Base-by-base conservation (phyloP, 768 basidiomycete genomes). In the Agaricus bisporus region DNA sequence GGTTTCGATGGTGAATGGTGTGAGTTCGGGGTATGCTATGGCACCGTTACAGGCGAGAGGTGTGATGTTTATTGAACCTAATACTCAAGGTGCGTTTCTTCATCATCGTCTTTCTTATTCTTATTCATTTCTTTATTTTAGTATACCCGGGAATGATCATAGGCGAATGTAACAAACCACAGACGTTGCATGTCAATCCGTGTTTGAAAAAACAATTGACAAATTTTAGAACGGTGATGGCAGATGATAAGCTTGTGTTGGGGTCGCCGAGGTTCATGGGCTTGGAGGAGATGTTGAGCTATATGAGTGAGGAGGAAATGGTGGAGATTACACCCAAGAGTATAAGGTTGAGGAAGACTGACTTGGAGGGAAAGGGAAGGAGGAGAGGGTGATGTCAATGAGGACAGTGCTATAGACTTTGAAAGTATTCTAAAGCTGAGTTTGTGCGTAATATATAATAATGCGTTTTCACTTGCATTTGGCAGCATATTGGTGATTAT, bases 141-240 rank as follows among this genome's bases (percentile, higher is more conserved):
- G 77, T 78, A 20, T 78, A 78, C 61, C 70, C 75, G 2, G 76
- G 76, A 12, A 77, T 78, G 77, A 73, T 79, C 38, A 73, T 79
- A 48, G 77, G 77, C 50, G 77, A 77, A 66, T 72, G 73, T 14
- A 72, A 70, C 12, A 77, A 77, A 61, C 48, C 72, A 3, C 67
- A 72, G 17, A 75, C 76, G 56, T 61, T 78, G n/a, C 73, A 74
- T 51, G 57, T 77, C 17, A 77, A 78, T 60, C 77, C 77, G 0
- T 72, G 70, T 51, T 59, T 73, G 55, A 77, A 77, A 58, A 79
- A 77, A 56, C 73, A 75, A 60, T 66, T 79, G 22, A 79, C 76
- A 4, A 77, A 79, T 61, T 71, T 79, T 47, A 71, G 76, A 1
- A 71, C 75, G 5, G 77, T 75, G 0, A 73, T 62, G 8, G 77